Conservation (phyloP, 2,329 filamentous ascomycete genomes). For the Botrytis byssoidea region DNA sequence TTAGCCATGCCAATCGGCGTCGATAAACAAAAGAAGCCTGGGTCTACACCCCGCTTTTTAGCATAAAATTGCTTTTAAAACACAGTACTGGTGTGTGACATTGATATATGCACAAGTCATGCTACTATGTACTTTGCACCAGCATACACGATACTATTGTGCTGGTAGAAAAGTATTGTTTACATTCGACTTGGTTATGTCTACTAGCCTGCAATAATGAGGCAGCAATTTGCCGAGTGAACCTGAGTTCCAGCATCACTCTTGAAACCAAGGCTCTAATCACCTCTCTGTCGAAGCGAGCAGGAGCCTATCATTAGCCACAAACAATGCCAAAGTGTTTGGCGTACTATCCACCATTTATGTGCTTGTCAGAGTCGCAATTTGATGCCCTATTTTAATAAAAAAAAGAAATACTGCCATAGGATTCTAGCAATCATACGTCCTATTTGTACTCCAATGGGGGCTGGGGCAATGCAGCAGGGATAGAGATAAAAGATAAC, state of each 20-base stretch:
- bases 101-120: background rate
- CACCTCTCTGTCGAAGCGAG: background rate
- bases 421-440: background rate
- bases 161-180: background rate
- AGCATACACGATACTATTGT: background rate
- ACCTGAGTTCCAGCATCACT: background rate
- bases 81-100: background rate
- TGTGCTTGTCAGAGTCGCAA: background rate
- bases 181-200: background rate
- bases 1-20: background rate
- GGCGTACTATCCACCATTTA: background rate
- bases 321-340: background rate
- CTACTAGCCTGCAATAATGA: background rate
- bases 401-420: background rate
- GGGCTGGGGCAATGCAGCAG: background rate
- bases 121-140: background rate
- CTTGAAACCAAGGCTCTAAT: background rate
- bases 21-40: background rate
- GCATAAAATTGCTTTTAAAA: background rate
- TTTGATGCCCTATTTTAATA: background rate
- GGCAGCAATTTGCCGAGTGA: background rate
- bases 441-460: background rate
- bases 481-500: background rate
- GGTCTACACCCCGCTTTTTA: background rate
- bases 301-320: background rate